A percentile compares a stretch with the other conserved stretches of the same genome.
These are phyloP conservation scores for Penicillium sp. DNA, from an alignment of 2,329 filamentous ascomycete species.

Conservation along the genomic window DNA sequence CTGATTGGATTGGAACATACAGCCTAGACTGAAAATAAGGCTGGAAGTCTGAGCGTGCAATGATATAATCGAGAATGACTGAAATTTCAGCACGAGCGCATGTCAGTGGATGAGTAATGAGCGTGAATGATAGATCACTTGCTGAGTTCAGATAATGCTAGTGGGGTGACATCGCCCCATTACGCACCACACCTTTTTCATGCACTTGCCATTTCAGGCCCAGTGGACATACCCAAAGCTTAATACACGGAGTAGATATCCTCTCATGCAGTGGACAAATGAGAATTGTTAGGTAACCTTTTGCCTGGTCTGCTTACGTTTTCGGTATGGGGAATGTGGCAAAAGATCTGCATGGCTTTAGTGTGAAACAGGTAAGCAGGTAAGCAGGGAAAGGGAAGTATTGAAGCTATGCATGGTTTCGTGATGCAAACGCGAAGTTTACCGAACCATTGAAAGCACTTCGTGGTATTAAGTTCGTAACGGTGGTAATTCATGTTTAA, in stretches of 20 bases:
- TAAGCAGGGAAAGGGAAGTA: too few relatives aligned
- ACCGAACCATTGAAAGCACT: neutral
- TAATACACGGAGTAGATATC: neutral
- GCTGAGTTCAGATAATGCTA: neutral
- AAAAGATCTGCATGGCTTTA: neutral
- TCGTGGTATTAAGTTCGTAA: neutral
- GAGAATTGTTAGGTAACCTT: neutral
- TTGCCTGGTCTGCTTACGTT: neutral
- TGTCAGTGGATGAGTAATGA: neutral
- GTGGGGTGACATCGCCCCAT: constrained; percentile 1
- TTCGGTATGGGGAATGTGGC: neutral
- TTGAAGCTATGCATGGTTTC: neutral
- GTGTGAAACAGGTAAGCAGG: too few relatives aligned
- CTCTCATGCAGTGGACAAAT: neutral
- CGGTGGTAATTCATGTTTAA: neutral
- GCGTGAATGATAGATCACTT: neutral
- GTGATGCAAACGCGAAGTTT: neutral
- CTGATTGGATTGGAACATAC: neutral
- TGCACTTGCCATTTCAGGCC: neutral
- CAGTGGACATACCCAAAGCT: neutral
- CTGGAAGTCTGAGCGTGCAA: neutral
- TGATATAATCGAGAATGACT: neutral
- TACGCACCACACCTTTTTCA: neutral
- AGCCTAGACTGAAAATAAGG: neutral
- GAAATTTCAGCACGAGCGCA: neutral